phyloP scores from a whole-genome alignment of 202 grass and related monocot genomes.

The Saccharum hybrid region DNA sequence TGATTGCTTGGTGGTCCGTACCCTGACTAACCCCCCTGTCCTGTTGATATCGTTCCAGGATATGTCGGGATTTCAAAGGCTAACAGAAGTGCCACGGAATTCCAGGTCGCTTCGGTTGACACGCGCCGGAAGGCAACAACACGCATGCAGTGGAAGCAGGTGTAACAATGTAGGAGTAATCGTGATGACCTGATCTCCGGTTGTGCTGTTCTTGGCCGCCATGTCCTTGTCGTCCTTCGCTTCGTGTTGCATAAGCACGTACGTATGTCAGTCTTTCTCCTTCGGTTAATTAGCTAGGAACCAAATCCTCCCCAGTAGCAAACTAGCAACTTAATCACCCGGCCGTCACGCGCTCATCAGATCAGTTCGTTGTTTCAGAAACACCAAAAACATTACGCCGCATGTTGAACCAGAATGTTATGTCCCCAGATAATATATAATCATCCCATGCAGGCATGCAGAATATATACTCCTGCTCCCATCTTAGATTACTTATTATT shows the following conservation, averaged over 20 bases:
- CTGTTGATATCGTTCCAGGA: neutral
- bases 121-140: too few species aligned
- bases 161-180: too few species aligned
- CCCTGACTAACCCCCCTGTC: slow-evolving; percentile 3
- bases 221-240: slow-evolving; percentile 19
- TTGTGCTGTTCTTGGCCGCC: neutral
- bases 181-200: too few species aligned
- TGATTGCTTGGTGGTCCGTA: slow-evolving; percentile 26
- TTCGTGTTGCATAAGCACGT: too few species aligned
- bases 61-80: neutral
- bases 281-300: too few species aligned
- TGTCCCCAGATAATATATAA: neutral
- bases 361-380: neutral
- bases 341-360: neutral
- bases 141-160: too few species aligned
- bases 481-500: slow-evolving; percentile 47
- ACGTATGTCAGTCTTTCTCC: too few species aligned
- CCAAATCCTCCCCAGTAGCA: too few species aligned
- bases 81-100: too few species aligned
- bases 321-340: too few species aligned
- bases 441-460: neutral
- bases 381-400: neutral
- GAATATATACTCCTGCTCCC: neutral
- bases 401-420: neutral
- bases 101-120: too few species aligned